A percentile compares a stretch with the other conserved stretches of the same genome.
phyloP scores from a whole-genome alignment of 148 eudicot species.

The Spergularia bocconei region DNA sequence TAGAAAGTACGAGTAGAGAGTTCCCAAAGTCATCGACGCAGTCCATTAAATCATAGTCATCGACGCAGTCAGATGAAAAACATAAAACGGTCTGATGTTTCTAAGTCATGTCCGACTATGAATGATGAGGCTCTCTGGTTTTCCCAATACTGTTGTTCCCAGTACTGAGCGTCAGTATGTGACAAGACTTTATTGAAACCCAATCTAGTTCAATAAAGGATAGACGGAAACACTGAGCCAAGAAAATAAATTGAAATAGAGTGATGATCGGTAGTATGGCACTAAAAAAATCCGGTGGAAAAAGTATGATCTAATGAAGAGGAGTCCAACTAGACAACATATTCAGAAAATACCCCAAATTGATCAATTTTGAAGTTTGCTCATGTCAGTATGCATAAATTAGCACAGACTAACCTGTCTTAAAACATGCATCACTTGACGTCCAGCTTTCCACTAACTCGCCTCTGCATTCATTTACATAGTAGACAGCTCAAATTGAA shows the following conservation, averaged over 20 bases:
- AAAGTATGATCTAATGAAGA: neutral
- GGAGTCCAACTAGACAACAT: neutral
- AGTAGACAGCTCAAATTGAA: neutral
- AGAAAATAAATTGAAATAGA: neutral
- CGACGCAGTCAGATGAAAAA: neutral
- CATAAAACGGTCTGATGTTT: neutral
- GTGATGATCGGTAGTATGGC: neutral
- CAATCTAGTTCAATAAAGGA: no score
- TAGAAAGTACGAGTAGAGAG: neutral
- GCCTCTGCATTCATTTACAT: neutral
- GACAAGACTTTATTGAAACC: neutral
- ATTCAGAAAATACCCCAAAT: neutral
- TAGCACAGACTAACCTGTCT: conserved; percentile 13
- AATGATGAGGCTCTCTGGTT: neutral
- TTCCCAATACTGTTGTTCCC: no score
- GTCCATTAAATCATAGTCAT: neutral
- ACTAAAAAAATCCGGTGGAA: neutral
- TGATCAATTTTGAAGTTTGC: neutral
- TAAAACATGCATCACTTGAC: neutral
- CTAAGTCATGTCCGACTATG: neutral
- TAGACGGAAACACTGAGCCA: neutral
- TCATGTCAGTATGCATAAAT: neutral
- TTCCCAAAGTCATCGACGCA: neutral
- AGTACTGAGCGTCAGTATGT: no score
- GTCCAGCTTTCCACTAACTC: neutral